phyloP scores from a whole-genome alignment of 345 rosid genomes.

The Eucalyptus sp. region DNA sequence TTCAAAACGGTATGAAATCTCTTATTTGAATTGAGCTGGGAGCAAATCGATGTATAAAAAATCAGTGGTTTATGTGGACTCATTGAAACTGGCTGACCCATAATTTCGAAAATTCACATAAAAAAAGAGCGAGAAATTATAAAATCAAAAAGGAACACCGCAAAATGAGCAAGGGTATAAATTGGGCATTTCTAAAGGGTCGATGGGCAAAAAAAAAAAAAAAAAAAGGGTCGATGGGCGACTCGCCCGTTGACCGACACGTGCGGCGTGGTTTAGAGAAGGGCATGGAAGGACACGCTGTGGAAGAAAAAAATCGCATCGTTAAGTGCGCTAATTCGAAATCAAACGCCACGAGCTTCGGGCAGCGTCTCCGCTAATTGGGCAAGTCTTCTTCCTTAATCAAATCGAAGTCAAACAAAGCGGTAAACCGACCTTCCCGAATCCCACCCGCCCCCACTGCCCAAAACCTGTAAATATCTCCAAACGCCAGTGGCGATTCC shows the following conservation, averaged over 20 bases:
- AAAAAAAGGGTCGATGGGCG: neutral
- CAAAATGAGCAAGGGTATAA: neutral
- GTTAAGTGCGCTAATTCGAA: neutral
- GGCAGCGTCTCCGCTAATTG: neutral
- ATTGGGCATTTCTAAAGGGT: neutral
- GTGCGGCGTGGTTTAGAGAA: neutral
- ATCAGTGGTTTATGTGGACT: neutral
- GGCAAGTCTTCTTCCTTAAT: neutral
- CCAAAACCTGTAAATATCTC: neutral
- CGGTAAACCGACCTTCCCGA: neutral
- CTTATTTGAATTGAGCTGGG: fast-evolving
- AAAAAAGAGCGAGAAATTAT: neutral
- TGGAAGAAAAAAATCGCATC: neutral
- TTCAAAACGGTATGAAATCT: neutral
- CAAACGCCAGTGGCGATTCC: neutral
- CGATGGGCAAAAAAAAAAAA: neutral
- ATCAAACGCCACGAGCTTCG: neutral
- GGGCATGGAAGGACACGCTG: neutral
- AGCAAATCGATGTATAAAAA: neutral
- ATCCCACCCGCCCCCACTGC: neutral
- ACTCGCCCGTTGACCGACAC: neutral
- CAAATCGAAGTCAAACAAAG: neutral
- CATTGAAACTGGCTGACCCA: neutral
- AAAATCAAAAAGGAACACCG: neutral
- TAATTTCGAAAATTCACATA: too few species aligned